Percentiles rank a stretch among this genome's conserved stretches.
Evolutionary conservation across 805 yeast species (phyloP).

Genomic region (Maudiozyma saulgeensis): DNA sequence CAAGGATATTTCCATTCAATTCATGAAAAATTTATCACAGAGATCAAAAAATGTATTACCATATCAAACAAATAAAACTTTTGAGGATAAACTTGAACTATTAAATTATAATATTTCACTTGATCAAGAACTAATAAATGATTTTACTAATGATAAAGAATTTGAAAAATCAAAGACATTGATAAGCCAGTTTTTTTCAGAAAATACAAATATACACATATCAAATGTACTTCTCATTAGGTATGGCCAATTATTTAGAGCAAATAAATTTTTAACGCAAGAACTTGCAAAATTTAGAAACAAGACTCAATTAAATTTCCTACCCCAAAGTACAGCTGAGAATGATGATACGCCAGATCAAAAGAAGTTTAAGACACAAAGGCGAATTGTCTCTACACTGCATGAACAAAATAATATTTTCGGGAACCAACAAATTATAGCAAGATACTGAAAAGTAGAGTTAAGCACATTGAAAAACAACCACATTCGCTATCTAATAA

Average conservation of each 20-base stretch:
- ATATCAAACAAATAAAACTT: background rate
- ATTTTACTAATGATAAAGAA: background rate
- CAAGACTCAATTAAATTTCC: background rate
- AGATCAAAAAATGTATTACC: background rate
- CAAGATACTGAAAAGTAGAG: too few relatives aligned
- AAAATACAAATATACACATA: background rate
- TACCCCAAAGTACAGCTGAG: background rate
- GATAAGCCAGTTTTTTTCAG: background rate
- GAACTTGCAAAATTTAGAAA: conserved; percentile 1
- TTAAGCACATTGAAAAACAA: too few relatives aligned
- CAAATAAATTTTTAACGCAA: conserved; percentile 2
- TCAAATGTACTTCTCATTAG: background rate
- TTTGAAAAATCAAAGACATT: background rate
- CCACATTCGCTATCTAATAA: too few relatives aligned
- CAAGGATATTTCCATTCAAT: conserved; percentile 3
- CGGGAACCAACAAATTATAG: background rate
- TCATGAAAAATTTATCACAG: conserved; percentile 2
- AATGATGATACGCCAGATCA: background rate
- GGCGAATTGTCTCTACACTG: background rate
- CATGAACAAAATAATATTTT: background rate
- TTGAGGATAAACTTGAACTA: background rate
- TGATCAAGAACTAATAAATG: background rate
- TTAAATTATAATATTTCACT: background rate
- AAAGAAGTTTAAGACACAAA: background rate
- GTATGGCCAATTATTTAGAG: background rate